Evolutionary conservation across 306 rosid genomes (phyloP), one percentile per base, ranked within the genome.

Genomic region (Luffa acutangula): DNA sequence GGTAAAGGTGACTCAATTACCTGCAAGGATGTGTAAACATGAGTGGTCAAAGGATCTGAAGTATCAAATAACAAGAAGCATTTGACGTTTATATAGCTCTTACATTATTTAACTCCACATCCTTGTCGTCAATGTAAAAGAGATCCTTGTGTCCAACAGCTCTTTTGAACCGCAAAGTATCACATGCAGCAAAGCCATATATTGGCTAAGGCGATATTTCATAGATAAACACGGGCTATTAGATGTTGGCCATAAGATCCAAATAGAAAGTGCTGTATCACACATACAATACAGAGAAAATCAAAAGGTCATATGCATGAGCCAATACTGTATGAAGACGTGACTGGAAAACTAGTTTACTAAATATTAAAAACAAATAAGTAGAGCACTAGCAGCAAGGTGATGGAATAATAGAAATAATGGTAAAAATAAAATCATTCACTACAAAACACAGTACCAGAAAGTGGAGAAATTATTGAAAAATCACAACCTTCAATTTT

Each of bases 81-180:
- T 72, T 81, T 72, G 46, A 81, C 67, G 62, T 78, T 75, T 78
- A 82, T 37, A 63, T 52, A 53, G 34, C 59, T 76, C 93, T 94
- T 88, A 94, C 97, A 78, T 94, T 92, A 90, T 91, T 94, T 73
- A 92, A 85, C 56, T 92, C 97, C 84, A 94, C 95, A 80, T 92
- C 98, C 84, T 89, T 91, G 90, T 94, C 97, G 79, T 92, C 97
- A 39, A 94, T 81, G 87, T 92, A 94, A 89, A 89, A 94, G 80
- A 92, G 87, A 83, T 87, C 98, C 87, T 89, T 92, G 81, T 94
- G 95, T 78, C 95, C 98, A 81, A 70, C 86, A 80, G 97, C 97
- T 85, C 95, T 84, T 87, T 87, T 92, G 85, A 92, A 92, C 87
- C 90, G 89, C 81, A 84, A 71, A 81, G 88, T 83, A 87, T 92